Conservation (phyloP, 371 early-diverging fungal species). For the Ordospora colligata region DNA sequence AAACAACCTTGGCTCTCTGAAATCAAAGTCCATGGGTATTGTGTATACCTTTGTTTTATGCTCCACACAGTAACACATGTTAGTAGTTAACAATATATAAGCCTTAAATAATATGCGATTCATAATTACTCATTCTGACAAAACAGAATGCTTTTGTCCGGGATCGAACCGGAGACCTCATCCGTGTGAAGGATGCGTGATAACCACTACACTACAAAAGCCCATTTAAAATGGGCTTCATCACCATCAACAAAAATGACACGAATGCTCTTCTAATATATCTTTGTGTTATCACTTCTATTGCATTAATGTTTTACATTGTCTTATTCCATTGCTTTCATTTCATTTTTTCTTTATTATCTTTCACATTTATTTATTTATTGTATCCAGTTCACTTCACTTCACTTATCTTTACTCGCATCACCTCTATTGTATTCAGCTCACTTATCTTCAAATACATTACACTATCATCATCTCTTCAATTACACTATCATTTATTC, state of each 20-base stretch:
- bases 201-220: slow-evolving; percentile 63
- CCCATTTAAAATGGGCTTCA: not conserved
- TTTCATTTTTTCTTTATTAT: too few relatives aligned
- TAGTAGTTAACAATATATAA: not conserved
- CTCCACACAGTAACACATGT: not conserved
- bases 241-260: not conserved
- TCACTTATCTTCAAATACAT: too few relatives aligned
- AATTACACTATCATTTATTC: too few relatives aligned
- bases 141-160: slow-evolving; percentile 57
- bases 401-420: too few relatives aligned
- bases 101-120: not conserved
- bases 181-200: slow-evolving; percentile 63
- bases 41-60: not conserved
- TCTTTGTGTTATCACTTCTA: too few relatives aligned
- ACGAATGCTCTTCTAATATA: too few relatives aligned
- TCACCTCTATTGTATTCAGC: too few relatives aligned
- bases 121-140: not conserved
- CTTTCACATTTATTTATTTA: too few relatives aligned
- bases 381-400: not conserved
- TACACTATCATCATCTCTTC: too few relatives aligned
- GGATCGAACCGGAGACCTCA: slow-evolving; percentile 63
- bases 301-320: too few relatives aligned
- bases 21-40: slow-evolving; percentile 21
- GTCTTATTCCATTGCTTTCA: too few relatives aligned
- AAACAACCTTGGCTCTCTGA: not conserved